phyloP scores from a whole-genome alignment of 441 rosid genomes.

The Sinapis alba region DNA sequence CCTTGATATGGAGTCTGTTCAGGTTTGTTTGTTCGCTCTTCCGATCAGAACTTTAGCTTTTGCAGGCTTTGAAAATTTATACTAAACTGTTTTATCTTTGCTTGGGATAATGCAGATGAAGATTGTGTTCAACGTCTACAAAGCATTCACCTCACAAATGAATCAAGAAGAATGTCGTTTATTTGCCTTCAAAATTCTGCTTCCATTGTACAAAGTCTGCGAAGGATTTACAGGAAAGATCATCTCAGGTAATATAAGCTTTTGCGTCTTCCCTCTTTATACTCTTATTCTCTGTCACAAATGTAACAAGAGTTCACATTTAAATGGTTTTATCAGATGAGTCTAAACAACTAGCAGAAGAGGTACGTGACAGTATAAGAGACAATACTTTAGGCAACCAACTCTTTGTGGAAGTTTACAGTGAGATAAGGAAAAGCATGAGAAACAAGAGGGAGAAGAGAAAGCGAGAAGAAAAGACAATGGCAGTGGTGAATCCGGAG shows the following conservation, averaged over 20 bases:
- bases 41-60: conserved; percentile 10
- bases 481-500: conserved; percentile 86
- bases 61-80: not conserved
- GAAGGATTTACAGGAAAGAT: conserved; percentile 88
- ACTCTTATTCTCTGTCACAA: not conserved
- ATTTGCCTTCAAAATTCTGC: conserved; percentile 64
- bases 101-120: conserved; percentile 62
- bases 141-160: conserved; percentile 49
- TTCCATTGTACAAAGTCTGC: conserved; percentile 82
- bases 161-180: conserved; percentile 50
- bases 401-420: conserved; percentile 57
- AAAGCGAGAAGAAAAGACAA: conserved; percentile 75
- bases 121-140: conserved; percentile 63
- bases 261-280: not conserved
- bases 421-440: conserved; percentile 63
- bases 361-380: conserved; percentile 57
- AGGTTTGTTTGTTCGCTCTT: conserved; percentile 54
- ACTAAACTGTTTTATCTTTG: not conserved
- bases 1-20: conserved; percentile 68
- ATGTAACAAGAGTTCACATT: conserved; percentile 9
- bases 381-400: conserved; percentile 57
- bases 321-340: conserved; percentile 49
- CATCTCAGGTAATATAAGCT: conserved; percentile 55
- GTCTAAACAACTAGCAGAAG: conserved; percentile 72
- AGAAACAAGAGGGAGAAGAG: conserved; percentile 77